A percentile compares a stretch with the other conserved stretches of the same genome.
These are phyloP conservation scores for Primulina eburnea DNA, from an alignment of 257 asterid genomes.

Conservation along the genomic window DNA sequence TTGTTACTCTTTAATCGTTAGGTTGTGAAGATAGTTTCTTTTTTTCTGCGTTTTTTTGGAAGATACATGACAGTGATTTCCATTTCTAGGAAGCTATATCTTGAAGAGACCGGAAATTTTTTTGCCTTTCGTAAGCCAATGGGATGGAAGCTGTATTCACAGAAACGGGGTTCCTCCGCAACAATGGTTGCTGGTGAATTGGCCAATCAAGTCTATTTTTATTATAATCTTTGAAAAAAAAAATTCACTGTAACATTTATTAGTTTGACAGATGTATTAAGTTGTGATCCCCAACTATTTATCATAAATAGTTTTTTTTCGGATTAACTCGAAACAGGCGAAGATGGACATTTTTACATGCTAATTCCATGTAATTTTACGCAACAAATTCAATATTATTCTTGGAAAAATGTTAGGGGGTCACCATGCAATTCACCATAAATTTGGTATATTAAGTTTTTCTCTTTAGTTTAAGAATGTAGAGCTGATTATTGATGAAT, in stretches of 20 bases:
- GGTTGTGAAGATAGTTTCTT: background rate
- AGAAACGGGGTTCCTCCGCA: slow-evolving; percentile 6
- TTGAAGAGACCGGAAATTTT: slow-evolving; percentile 8
- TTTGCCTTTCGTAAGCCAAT: slow-evolving; percentile 8
- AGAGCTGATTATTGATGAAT: no score
- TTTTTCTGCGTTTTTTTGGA: background rate
- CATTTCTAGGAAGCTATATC: background rate
- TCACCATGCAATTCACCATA: no score
- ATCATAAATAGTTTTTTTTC: background rate
- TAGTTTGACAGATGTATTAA: slow-evolving; percentile 27
- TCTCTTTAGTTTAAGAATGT: no score
- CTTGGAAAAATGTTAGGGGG: no score
- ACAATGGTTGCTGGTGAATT: slow-evolving; percentile 33
- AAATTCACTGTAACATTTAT: slow-evolving; percentile 22
- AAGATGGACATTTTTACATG: no score
- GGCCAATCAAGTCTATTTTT: slow-evolving; percentile 28
- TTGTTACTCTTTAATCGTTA: background rate
- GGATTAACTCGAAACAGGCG: no score
- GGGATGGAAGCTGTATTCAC: slow-evolving; percentile 13
- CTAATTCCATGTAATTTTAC: no score
- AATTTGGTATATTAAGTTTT: no score
- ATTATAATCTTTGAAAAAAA: slow-evolving; percentile 17
- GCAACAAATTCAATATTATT: no score
- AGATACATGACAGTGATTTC: background rate
- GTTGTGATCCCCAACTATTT: background rate